A percentile compares a stretch with the other conserved stretches of the same genome.
Evolutionary conservation across 306 rosid species (phyloP).

Genomic region (Quercus glauca): DNA sequence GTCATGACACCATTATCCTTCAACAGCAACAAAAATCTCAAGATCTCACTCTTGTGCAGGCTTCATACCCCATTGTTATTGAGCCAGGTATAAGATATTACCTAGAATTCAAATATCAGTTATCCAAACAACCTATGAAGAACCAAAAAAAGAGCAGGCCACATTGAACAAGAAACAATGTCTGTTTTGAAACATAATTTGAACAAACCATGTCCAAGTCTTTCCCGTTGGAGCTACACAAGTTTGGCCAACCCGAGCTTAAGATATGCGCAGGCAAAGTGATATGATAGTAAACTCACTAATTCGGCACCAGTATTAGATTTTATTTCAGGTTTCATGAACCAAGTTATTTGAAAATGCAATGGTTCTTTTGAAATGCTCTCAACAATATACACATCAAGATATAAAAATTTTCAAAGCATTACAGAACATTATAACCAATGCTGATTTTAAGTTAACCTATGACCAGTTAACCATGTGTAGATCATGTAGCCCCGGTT

Average conservation of each 20-base stretch:
- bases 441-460: no score
- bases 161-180: not conserved
- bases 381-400: not conserved
- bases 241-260: not conserved
- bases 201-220: not conserved
- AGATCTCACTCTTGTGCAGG: not conserved
- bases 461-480: no score
- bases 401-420: not conserved
- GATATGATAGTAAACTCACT: not conserved
- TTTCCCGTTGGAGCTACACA: not conserved
- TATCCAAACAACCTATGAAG: not conserved
- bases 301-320: not conserved
- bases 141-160: not conserved
- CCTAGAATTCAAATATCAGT: not conserved
- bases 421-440: not conserved
- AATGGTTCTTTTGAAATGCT: not conserved
- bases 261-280: not conserved
- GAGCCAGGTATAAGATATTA: not conserved
- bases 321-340: not conserved
- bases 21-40: not conserved
- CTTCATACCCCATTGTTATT: not conserved
- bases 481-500: no score
- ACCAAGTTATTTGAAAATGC: not conserved
- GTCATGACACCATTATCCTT: no score
- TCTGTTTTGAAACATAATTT: not conserved